Evolutionary conservation across 306 rosid genomes (phyloP).

Genomic region (Trifolium dubium): DNA sequence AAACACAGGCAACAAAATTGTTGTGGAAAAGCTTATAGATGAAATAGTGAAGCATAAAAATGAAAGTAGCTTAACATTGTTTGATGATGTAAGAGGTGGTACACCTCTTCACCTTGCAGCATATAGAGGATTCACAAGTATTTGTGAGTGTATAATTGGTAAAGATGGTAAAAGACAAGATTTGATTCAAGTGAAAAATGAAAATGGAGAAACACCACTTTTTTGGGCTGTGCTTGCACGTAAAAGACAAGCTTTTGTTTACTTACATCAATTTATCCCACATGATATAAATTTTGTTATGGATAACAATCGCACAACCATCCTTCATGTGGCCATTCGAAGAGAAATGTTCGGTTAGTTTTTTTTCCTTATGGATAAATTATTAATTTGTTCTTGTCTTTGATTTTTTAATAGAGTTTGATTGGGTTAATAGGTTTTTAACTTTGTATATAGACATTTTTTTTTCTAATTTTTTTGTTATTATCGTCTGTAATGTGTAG

Average conservation of each 20-base stretch:
- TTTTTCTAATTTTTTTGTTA: no score
- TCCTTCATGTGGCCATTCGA: background rate
- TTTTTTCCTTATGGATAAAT: background rate
- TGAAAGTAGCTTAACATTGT: background rate
- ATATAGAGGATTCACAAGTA: background rate
- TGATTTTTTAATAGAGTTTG: no score
- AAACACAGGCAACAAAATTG: background rate
- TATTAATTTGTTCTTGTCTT: no score
- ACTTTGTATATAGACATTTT: no score
- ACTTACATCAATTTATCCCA: background rate
- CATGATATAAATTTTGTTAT: background rate
- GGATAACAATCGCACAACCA: background rate
- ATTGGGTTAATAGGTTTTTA: no score
- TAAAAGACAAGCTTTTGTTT: background rate
- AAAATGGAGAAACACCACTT: background rate
- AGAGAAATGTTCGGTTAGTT: conserved; percentile 1
- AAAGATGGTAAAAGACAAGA: background rate
- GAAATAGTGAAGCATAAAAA: background rate
- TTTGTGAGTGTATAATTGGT: background rate
- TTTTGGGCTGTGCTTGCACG: background rate
- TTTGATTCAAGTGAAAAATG: background rate
- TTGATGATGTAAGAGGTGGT: background rate
- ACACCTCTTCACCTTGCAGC: conserved; percentile 2
- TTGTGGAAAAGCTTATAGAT: background rate
- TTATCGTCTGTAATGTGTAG: no score